A percentile compares a stretch with the other conserved stretches of the same genome.
These are phyloP conservation scores for Galeopsis tetrahit DNA, from an alignment of 257 asterid species.

Conservation along the genomic window DNA sequence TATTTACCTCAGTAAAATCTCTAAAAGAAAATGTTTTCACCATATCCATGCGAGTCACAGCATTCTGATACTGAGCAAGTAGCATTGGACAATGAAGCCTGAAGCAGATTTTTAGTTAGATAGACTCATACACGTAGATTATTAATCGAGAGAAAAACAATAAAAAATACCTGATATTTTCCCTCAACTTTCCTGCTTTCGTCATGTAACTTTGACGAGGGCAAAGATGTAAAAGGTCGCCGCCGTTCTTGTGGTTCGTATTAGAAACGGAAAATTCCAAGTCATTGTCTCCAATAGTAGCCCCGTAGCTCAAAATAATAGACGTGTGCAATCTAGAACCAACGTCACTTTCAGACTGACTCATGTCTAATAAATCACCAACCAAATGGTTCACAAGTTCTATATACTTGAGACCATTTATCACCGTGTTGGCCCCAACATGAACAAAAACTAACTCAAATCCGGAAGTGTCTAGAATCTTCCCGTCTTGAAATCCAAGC, in stretches of 20 bases:
- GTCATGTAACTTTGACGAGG: slow-evolving; percentile 83
- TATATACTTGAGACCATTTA: slow-evolving; percentile 42
- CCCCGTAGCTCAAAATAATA: slow-evolving; percentile 79
- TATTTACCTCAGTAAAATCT: slow-evolving; percentile 68
- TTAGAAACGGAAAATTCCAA: slow-evolving; percentile 40
- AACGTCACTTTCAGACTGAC: slow-evolving; percentile 50
- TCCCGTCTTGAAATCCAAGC: slow-evolving; percentile 82
- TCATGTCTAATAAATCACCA: slow-evolving; percentile 49
- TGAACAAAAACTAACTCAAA: slow-evolving; percentile 75
- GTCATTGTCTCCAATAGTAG: slow-evolving; percentile 45
- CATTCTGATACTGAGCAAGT: slow-evolving; percentile 88
- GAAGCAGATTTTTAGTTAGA: slow-evolving; percentile 35
- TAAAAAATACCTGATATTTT: slow-evolving; percentile 60
- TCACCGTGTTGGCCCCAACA: slow-evolving; percentile 54
- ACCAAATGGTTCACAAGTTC: slow-evolving; percentile 62
- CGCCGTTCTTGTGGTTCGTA: slow-evolving; percentile 34
- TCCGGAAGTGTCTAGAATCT: slow-evolving; percentile 42
- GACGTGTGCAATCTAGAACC: slow-evolving; percentile 77
- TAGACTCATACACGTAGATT: background rate
- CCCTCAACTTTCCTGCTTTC: slow-evolving; percentile 69
- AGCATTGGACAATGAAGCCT: slow-evolving; percentile 78
- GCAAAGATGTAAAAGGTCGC: slow-evolving; percentile 49
- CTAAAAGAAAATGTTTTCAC: slow-evolving; percentile 58
- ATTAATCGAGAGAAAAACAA: slow-evolving; percentile 5
- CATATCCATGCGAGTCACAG: slow-evolving; percentile 82